Percentiles rank a stretch among this genome's conserved stretches.
These are phyloP conservation scores for Yamadazyma scolyti DNA, from an alignment of 805 yeast species.

Conservation along the genomic window DNA sequence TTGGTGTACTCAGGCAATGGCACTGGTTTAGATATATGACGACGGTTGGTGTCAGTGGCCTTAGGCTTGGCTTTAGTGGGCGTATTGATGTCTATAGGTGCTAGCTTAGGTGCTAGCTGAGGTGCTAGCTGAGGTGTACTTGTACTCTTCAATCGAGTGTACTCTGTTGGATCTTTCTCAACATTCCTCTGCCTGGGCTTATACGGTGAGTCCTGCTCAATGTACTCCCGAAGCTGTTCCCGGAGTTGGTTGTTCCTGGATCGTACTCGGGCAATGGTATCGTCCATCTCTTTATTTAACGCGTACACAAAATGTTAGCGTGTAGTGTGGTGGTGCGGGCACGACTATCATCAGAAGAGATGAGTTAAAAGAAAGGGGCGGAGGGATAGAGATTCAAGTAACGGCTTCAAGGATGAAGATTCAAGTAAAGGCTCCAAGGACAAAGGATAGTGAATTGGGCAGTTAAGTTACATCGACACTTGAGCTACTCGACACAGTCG, in stretches of 20 bases:
- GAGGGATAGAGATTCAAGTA: too few species aligned
- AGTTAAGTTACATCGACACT: too few species aligned
- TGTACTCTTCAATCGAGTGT: conserved; percentile 6
- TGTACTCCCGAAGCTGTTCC: conserved; percentile 7
- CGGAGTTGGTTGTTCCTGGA: conserved; percentile 9
- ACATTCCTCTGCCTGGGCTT: too few species aligned
- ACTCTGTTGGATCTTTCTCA: conserved; percentile 1
- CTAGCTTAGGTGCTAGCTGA: not conserved
- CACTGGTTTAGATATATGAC: not conserved
- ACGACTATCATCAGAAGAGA: too few species aligned
- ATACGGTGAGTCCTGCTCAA: conserved; percentile 9
- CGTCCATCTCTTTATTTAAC: conserved; percentile 10
- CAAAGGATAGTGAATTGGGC: too few species aligned
- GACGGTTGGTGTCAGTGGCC: not conserved
- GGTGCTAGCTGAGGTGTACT: not conserved
- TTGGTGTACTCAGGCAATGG: not conserved
- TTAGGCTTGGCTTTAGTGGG: not conserved
- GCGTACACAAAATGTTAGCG: too few species aligned
- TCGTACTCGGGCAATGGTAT: conserved; percentile 11
- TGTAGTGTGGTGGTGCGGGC: too few species aligned
- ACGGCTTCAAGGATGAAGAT: too few species aligned
- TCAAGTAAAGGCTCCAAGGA: too few species aligned
- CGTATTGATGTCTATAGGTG: conserved; percentile 1
- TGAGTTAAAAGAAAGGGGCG: too few species aligned
- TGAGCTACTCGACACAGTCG: too few species aligned